Evolutionary conservation across 768 basidiomycete genomes (phyloP), one percentile per base, ranked within the genome.

Genomic region (Exsudoporus frostii): DNA sequence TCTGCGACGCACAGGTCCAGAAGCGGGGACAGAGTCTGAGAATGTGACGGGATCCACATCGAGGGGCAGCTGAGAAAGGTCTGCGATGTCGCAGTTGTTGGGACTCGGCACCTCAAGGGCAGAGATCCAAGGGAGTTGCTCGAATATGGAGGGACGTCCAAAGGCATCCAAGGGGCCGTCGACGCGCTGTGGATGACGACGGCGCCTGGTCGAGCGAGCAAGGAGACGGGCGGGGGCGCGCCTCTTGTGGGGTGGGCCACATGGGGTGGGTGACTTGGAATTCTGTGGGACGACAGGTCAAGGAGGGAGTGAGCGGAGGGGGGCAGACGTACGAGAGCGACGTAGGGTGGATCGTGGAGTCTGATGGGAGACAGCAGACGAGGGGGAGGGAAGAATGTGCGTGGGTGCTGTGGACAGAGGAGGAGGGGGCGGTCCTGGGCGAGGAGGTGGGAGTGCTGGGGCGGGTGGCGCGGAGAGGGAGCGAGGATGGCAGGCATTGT

Each of bases 101-200:
- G 78, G 73, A 14, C 77, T 72, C 7, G 78, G 55, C 47, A 69
- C 54, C 47, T 87, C 81, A 45, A 87, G 71, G 8, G 79, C 74
- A 24, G 83, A 74, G 48, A 85, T 83, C 85, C 86, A 88, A 5
- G 86, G 83, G 10, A 88, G 77, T 25, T 76, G 72, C 71, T 88
- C 86, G 64, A 88, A 85, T 39, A 72, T 58, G 42, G 74, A 58
- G 34, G 64, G 53, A 2, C 71, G 66, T 5, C 59, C 63, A 55
- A 63, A 60, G 36, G 73, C 59, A 38, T 75, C 72, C 52, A 75
- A 50, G 27, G 68, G 69, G 38, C 71, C 76, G 56, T 80, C 79
- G 25, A 70, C 42, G 25, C 73, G 75, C n/a, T 69, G 57, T 32
- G 63, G 64, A n/a, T 73, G 77, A 45, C 75, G 78, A 42, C 73